These are phyloP conservation scores for Camellia oleifera DNA, from an alignment of 179 eudicot species.

Conservation along the genomic window DNA sequence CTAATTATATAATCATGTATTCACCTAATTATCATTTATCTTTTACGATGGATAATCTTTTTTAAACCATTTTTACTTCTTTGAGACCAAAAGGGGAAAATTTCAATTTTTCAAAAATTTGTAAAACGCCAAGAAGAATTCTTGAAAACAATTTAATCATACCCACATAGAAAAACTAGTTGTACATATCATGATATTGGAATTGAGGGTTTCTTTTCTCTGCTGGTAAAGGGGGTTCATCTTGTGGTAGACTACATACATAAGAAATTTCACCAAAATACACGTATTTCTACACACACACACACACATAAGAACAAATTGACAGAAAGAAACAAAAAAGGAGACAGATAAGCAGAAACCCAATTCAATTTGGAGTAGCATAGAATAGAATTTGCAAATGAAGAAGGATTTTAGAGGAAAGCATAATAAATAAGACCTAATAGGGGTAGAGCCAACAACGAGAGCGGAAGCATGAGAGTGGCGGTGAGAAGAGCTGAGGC, in stretches of 20 bases:
- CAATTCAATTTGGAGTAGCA: neutral
- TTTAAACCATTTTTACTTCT: neutral
- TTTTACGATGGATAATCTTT: neutral
- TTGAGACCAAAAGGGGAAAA: neutral
- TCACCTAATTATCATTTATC: neutral
- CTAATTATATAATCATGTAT: no score
- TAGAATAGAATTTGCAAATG: neutral
- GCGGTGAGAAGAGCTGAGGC: slow-evolving; percentile 85
- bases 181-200: neutral
- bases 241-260: neutral
- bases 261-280: neutral
- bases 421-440: slow-evolving; percentile 36
- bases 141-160: neutral
- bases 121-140: neutral
- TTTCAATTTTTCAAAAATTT: neutral
- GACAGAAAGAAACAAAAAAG: no score
- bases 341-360: neutral
- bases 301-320: neutral
- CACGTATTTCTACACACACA: neutral
- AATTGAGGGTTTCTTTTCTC: neutral
- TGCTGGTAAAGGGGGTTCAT: neutral
- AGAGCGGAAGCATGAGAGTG: slow-evolving; percentile 62
- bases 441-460: slow-evolving; percentile 69
- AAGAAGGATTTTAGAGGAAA: neutral
- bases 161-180: neutral